These are phyloP conservation scores for Candida argentea DNA, from an alignment of 805 yeast species.

Conservation along the genomic window DNA sequence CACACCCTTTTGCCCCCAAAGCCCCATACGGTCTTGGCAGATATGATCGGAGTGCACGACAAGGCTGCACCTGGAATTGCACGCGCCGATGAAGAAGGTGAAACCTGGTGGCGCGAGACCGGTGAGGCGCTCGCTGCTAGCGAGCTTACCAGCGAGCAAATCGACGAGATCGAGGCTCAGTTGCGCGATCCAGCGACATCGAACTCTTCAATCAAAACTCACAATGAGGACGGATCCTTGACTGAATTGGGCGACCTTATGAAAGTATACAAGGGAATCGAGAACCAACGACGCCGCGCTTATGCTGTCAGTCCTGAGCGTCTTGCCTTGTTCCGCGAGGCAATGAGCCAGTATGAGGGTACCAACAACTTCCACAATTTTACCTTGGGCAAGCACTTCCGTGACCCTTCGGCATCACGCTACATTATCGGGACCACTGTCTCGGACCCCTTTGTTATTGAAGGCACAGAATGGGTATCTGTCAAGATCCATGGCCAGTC, in stretches of 20 bases:
- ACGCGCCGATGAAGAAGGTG: constrained; percentile 58
- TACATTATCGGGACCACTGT: constrained; percentile 73
- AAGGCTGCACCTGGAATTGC: constrained; percentile 47
- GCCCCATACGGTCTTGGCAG: constrained; percentile 57
- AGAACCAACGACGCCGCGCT: constrained; percentile 54
- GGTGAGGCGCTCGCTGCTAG: constrained; percentile 28
- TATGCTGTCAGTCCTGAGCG: constrained; percentile 59
- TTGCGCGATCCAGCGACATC: constrained; percentile 6
- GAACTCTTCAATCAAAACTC: constrained; percentile 17
- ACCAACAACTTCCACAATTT: constrained; percentile 89
- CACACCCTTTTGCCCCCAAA: constrained; percentile 88
- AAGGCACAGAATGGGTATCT: constrained; percentile 93
- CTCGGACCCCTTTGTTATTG: constrained; percentile 82
- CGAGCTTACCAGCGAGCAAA: constrained; percentile 18
- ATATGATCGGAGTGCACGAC: constrained; percentile 45
- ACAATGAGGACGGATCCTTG: constrained; percentile 24
- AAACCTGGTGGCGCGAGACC: constrained; percentile 59
- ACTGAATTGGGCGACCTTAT: constrained; percentile 31
- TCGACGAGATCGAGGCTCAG: constrained; percentile 9
- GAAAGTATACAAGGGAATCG: constrained; percentile 49
- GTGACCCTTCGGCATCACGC: constrained; percentile 78
- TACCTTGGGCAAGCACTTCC: constrained; percentile 71
- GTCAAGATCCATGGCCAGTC: constrained; percentile 97
- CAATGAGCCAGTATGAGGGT: constrained; percentile 69
- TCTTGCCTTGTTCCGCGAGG: constrained; percentile 51